Conservation (phyloP, 176 grass and related monocot genomes). For the Rhipidocladum racemiflorum region DNA sequence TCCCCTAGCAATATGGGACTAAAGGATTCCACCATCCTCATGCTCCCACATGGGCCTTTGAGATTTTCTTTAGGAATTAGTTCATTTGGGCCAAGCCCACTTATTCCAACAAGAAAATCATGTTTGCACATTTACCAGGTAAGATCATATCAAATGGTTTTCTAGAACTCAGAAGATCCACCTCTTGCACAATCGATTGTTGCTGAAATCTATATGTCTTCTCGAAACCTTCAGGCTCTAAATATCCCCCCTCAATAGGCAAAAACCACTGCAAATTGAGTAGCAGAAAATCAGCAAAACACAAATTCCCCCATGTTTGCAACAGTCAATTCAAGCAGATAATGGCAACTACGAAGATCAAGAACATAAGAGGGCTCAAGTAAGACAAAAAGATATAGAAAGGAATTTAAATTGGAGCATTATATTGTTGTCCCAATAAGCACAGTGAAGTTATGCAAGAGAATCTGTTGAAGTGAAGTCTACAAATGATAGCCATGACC, state of each 20-base stretch:
- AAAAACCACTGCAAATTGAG: conserved; percentile 66
- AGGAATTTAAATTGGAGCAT: neutral
- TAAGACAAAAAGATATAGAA: neutral
- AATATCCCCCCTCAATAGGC: conserved; percentile 59
- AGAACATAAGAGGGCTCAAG: neutral
- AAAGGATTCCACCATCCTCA: too few relatives aligned
- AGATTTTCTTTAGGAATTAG: too few relatives aligned
- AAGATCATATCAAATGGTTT: conserved; percentile 97
- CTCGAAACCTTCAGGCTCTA: conserved; percentile 73
- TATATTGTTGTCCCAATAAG: neutral
- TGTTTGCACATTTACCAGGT: conserved; percentile 50
- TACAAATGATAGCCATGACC: neutral
- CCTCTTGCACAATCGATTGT: conserved; percentile 34
- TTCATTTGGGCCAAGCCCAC: too few relatives aligned
- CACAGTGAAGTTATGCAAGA: neutral
- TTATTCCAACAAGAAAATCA: too few relatives aligned
- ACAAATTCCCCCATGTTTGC: neutral
- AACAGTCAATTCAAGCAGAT: neutral
- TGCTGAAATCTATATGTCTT: conserved; percentile 63
- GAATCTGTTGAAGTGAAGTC: neutral
- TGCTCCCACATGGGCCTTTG: too few relatives aligned
- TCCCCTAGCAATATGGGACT: too few relatives aligned
- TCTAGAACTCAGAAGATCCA: conserved; percentile 59
- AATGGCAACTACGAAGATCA: conserved; percentile 1
- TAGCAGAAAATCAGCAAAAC: conserved; percentile 24